Conservation (phyloP, 768 basidiomycete species). For the Tulasnella sp. region DNA sequence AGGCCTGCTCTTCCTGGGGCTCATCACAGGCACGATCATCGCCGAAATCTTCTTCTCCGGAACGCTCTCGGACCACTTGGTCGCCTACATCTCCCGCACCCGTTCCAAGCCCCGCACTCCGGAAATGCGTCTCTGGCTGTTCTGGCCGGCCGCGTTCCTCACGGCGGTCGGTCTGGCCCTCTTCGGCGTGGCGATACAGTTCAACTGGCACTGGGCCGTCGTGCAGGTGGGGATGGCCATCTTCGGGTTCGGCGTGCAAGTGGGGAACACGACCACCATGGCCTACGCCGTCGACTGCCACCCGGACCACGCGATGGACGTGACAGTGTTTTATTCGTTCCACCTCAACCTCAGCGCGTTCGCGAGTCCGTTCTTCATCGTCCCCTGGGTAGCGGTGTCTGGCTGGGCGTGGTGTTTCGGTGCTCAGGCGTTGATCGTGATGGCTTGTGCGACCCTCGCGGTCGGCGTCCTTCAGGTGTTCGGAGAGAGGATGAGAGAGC, state of each 20-base stretch:
- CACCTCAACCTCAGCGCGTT: conserved; percentile 16
- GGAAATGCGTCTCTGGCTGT: conserved; percentile 16
- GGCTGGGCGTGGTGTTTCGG: conserved; percentile 17
- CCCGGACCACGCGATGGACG: conserved; percentile 16
- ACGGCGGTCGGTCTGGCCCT: conserved; percentile 13
- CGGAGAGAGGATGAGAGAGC: conserved; percentile 2
- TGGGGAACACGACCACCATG: conserved; percentile 14
- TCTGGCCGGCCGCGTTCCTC: conserved; percentile 11
- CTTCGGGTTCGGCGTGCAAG: conserved; percentile 16
- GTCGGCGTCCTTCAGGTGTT: conserved; percentile 9
- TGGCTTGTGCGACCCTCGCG: background rate
- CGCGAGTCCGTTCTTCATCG: conserved; percentile 17
- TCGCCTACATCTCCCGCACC: conserved; percentile 1
- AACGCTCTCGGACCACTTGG: conserved; percentile 14
- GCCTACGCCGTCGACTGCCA: conserved; percentile 16
- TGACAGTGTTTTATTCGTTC: conserved; percentile 16
- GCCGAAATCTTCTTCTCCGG: conserved; percentile 15
- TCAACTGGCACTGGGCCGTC: conserved; percentile 13
- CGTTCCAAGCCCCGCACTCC: background rate
- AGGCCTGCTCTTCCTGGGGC: conserved; percentile 14
- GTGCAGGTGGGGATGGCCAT: conserved; percentile 1
- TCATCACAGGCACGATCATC: conserved; percentile 16
- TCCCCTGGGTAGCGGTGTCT: conserved; percentile 10
- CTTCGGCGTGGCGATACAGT: conserved; percentile 9
- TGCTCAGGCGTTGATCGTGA: conserved; percentile 13